Evolutionary conservation across 2,329 filamentous ascomycete species (phyloP).

Genomic region (Calonectria hawksworthii): DNA sequence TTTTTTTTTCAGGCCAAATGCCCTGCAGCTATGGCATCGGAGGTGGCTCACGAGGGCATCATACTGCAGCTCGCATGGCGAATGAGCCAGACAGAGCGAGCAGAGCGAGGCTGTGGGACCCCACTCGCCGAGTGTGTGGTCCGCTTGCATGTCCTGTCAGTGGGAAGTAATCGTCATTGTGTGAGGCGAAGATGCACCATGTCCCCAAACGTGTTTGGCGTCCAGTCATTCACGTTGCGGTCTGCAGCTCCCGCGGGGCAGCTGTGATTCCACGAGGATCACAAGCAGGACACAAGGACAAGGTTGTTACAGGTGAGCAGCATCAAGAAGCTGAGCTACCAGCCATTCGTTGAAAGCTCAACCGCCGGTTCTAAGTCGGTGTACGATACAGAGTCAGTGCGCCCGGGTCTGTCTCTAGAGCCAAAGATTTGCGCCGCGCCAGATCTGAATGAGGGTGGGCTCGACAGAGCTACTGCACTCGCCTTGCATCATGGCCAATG

Average conservation of each 20-base stretch:
- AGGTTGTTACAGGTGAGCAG: background rate
- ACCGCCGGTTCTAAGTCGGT: slow-evolving; percentile 18
- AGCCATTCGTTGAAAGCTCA: background rate
- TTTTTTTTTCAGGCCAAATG: slow-evolving; percentile 32
- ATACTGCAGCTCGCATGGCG: slow-evolving; percentile 34
- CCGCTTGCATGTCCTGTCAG: slow-evolving; percentile 34
- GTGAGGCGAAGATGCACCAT: background rate
- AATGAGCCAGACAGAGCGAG: background rate
- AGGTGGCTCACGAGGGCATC: slow-evolving; percentile 44
- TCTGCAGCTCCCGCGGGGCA: slow-evolving; percentile 11
- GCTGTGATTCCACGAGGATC: background rate
- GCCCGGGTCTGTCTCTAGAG: background rate
- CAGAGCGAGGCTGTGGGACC: slow-evolving; percentile 32
- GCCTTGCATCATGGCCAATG: slow-evolving; percentile 23
- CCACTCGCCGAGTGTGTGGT: slow-evolving; percentile 21
- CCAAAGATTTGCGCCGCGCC: slow-evolving; percentile 22
- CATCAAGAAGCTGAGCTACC: background rate
- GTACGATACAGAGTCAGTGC: slow-evolving; percentile 17
- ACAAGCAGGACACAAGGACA: background rate
- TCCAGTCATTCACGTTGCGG: background rate
- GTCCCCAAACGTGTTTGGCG: slow-evolving; percentile 1
- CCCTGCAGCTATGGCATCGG: slow-evolving; percentile 27
- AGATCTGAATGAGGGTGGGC: slow-evolving; percentile 22
- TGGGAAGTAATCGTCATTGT: slow-evolving; percentile 19
- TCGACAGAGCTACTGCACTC: slow-evolving; percentile 26